A percentile compares a stretch with the other conserved stretches of the same genome.
Evolutionary conservation across 768 basidiomycete genomes (phyloP).

Genomic region (Leccinum obscurum): DNA sequence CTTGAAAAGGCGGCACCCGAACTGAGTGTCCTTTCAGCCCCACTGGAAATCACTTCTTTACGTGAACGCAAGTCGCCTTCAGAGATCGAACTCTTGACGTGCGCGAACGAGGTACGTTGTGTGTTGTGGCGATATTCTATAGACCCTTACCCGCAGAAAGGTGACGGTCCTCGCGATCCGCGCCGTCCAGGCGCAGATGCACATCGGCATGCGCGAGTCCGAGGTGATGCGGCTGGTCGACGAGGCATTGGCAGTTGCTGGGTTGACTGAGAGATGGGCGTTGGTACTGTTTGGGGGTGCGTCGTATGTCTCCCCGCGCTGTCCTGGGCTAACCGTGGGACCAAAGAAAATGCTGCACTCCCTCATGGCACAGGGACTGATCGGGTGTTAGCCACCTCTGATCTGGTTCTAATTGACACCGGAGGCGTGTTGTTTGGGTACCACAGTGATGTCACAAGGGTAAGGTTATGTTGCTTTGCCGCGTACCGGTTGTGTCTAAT

Average conservation of each 20-base stretch:
- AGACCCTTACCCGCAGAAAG: slow-evolving; percentile 38
- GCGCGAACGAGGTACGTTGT: slow-evolving; percentile 69
- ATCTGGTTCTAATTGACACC: slow-evolving; percentile 76
- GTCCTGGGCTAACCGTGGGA: slow-evolving; percentile 3
- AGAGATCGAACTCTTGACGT: slow-evolving; percentile 72
- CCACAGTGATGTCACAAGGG: slow-evolving; percentile 75
- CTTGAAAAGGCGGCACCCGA: slow-evolving; percentile 46
- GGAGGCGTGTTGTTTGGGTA: slow-evolving; percentile 75
- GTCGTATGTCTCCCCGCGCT: slow-evolving; percentile 16
- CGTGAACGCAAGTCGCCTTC: slow-evolving; percentile 73
- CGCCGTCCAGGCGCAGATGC: slow-evolving; percentile 56
- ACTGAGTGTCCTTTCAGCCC: slow-evolving; percentile 47
- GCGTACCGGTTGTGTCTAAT: not conserved
- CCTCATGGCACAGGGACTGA: slow-evolving; percentile 84
- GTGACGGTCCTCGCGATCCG: slow-evolving; percentile 78
- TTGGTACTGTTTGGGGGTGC: slow-evolving; percentile 79
- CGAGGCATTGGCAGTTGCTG: slow-evolving; percentile 54
- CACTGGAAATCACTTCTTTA: slow-evolving; percentile 53
- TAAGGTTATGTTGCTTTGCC: slow-evolving; percentile 33
- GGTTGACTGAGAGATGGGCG: slow-evolving; percentile 57
- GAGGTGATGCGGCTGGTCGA: slow-evolving; percentile 60
- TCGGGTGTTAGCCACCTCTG: slow-evolving; percentile 49
- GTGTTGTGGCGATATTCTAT: not conserved
- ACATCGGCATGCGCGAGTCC: slow-evolving; percentile 76
- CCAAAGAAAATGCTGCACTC: slow-evolving; percentile 77